phyloP scores from a whole-genome alignment of 2,329 filamentous ascomycete genomes.

The Fusarium sp. region DNA sequence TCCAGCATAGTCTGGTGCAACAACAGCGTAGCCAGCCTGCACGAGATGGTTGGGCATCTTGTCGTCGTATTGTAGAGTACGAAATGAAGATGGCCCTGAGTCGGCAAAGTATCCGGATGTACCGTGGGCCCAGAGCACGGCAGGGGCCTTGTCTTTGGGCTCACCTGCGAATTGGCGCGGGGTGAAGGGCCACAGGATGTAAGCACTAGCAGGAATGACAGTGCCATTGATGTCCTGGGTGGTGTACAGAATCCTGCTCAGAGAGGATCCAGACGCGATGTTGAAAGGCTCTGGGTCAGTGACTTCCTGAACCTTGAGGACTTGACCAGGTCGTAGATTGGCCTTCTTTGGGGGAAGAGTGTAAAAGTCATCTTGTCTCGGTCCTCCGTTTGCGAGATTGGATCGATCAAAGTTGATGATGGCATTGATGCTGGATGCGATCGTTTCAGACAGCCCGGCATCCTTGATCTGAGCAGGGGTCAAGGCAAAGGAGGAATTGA shows the following conservation, averaged over 20 bases:
- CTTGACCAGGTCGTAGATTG: constrained; percentile 4
- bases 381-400: constrained; percentile 28
- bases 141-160: constrained; percentile 17
- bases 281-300: constrained; percentile 11
- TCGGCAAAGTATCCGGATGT: constrained; percentile 54
- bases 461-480: constrained; percentile 7
- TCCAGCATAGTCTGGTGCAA: constrained; percentile 59
- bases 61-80: constrained; percentile 55
- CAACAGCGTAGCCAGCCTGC: constrained; percentile 55
- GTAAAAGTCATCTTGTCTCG: constrained; percentile 34
- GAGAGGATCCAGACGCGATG: constrained; percentile 7
- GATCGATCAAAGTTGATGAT: constrained; percentile 25
- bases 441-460: neutral
- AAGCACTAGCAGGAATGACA: constrained; percentile 13
- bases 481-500: constrained; percentile 31
- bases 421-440: constrained; percentile 16
- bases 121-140: constrained; percentile 58
- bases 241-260: constrained; percentile 17
- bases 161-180: neutral
- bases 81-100: constrained; percentile 53
- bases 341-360: neutral
- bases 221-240: constrained; percentile 27
- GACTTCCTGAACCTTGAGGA: constrained; percentile 28
- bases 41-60: constrained; percentile 52
- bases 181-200: constrained; percentile 24